A percentile compares a stretch with the other conserved stretches of the same genome.
phyloP scores from a whole-genome alignment of 2,329 filamentous ascomycete species.

The Fusarium paranaense region DNA sequence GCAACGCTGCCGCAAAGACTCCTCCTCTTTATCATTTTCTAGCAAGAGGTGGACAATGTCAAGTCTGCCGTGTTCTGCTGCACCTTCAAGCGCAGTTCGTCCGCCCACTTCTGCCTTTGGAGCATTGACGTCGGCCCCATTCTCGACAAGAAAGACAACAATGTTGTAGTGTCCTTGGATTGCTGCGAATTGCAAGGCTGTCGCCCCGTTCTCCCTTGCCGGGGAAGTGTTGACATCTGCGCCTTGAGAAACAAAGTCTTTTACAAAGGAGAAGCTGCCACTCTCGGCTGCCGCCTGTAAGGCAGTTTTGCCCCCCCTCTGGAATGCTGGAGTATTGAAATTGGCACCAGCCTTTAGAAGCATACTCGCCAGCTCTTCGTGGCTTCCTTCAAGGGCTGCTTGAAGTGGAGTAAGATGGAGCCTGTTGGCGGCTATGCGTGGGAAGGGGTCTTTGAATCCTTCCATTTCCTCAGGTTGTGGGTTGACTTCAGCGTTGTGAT shows the following conservation, averaged over 20 bases:
- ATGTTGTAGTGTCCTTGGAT: neutral
- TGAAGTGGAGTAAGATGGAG: neutral
- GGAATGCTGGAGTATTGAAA: neutral
- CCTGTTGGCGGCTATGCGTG: too few species aligned
- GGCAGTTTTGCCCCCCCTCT: neutral
- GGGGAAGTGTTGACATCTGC: neutral
- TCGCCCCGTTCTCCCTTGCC: rapidly evolving
- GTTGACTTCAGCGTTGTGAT: neutral
- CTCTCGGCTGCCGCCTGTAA: neutral
- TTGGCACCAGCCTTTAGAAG: neutral
- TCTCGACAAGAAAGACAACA: neutral
- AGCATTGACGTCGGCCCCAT: constrained; percentile 15
- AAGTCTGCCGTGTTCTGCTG: constrained; percentile 13
- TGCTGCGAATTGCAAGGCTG: neutral
- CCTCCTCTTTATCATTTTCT: constrained; percentile 15
- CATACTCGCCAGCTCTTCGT: neutral
- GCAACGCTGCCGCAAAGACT: neutral
- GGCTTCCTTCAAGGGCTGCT: neutral
- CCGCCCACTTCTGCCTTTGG: too few species aligned
- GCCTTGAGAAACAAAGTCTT: neutral
- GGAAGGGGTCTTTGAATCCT: neutral
- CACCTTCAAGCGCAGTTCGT: constrained; percentile 20
- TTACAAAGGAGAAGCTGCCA: neutral
- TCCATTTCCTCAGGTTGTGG: neutral
- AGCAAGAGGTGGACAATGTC: constrained; percentile 25